Evolutionary conservation across 2,329 filamentous ascomycete species (phyloP).

Genomic region (Chrysoporthe deuterocubensis): DNA sequence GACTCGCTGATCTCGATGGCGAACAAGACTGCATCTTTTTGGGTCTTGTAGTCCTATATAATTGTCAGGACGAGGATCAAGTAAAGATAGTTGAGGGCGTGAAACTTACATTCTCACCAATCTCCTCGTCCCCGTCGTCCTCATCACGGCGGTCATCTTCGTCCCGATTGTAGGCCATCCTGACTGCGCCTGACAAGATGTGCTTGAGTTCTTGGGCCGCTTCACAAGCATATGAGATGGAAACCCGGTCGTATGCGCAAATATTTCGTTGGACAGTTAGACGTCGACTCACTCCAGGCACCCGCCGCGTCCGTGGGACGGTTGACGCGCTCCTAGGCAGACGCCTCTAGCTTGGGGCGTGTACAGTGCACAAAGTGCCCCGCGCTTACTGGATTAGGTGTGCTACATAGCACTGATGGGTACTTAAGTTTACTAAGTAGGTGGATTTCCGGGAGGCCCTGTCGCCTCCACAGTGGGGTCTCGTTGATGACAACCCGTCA

Average conservation of each 20-base stretch:
- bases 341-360: constrained; percentile 13
- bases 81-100: neutral
- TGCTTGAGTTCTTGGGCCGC: neutral
- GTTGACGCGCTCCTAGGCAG: constrained; percentile 27
- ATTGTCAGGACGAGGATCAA: neutral
- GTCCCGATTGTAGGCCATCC: constrained; percentile 42
- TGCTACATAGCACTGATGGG: neutral
- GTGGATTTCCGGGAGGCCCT: constrained; percentile 5
- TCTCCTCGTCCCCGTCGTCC: constrained; percentile 71
- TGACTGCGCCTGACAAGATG: neutral
- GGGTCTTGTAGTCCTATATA: constrained; percentile 78
- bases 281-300: constrained; percentile 18
- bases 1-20: constrained; percentile 89
- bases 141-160: constrained; percentile 57
- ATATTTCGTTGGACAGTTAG: neutral
- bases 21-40: constrained; percentile 98
- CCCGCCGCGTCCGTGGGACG: constrained; percentile 2
- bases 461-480: constrained; percentile 23
- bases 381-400: neutral
- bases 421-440: neutral
- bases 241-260: no score
- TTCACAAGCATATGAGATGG: neutral
- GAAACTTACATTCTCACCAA: constrained; percentile 38
- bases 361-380: neutral
- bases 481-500: constrained; percentile 25